Conservation (phyloP, 2,329 filamentous ascomycete genomes). For the Elsinoe arachidis region DNA sequence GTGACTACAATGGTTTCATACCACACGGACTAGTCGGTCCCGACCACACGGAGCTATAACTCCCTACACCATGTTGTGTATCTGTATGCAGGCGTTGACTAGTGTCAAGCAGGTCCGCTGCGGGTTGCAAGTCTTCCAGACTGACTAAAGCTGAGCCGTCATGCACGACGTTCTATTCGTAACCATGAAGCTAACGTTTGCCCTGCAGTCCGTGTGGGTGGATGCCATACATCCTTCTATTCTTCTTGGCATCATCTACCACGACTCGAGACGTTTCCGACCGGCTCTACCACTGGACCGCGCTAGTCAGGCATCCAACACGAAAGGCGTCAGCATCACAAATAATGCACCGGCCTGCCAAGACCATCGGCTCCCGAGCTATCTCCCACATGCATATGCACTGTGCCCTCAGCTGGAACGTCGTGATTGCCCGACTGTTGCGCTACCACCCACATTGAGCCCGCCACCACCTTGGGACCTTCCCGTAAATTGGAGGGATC, state of each 20-base stretch:
- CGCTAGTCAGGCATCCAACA: conserved; percentile 2
- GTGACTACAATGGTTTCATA: background rate
- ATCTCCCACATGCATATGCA: conserved; percentile 10
- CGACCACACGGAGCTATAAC: background rate
- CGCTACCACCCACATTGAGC: background rate
- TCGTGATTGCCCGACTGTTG: background rate
- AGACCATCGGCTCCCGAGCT: conserved; percentile 3
- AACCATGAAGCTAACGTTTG: background rate
- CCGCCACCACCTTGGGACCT: background rate
- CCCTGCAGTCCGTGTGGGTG: conserved; percentile 2
- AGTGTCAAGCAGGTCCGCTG: background rate
- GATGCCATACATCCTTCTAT: background rate
- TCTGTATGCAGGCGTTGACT: too few species aligned
- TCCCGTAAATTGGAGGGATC: background rate
- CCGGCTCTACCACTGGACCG: background rate
- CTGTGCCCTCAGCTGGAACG: background rate
- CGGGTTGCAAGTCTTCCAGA: background rate
- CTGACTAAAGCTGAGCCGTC: background rate
- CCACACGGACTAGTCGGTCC: background rate
- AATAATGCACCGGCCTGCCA: background rate
- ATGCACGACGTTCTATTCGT: background rate
- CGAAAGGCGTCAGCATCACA: conserved; percentile 8
- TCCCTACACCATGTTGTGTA: background rate
- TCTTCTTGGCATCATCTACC: conserved; percentile 3
- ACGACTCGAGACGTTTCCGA: conserved; percentile 5